Conservation (phyloP, 2,329 filamentous ascomycete genomes). For the Annulohypoxylon truncatum region DNA sequence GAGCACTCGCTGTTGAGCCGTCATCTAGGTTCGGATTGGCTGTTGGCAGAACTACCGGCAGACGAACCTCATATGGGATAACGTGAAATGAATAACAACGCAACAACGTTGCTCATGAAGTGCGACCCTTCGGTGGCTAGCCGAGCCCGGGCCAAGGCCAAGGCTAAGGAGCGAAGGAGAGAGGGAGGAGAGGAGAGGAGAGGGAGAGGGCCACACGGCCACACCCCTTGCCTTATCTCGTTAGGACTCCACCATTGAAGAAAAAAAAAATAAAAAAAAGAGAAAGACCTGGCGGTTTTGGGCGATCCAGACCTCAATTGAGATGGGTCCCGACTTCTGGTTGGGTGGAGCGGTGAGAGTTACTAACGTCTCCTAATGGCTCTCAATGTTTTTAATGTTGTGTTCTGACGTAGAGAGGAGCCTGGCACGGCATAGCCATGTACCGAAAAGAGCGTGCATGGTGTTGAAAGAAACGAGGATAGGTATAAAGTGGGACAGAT, state of each 20-base stretch:
- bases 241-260: constrained; percentile 30
- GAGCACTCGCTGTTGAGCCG: constrained; percentile 24
- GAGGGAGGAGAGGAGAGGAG: constrained; percentile 1
- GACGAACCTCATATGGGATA: constrained; percentile 39
- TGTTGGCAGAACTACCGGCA: constrained; percentile 36
- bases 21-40: constrained; percentile 34
- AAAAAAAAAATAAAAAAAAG: constrained; percentile 28
- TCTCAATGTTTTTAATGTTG: constrained; percentile 37
- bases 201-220: background rate
- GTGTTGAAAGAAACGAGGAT: background rate
- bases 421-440: background rate
- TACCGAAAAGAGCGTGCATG: background rate
- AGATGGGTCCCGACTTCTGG: constrained; percentile 32
- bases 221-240: constrained; percentile 36
- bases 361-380: constrained; percentile 35
- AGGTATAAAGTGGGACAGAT: constrained; percentile 34
- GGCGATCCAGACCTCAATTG: constrained; percentile 40
- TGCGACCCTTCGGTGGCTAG: constrained; percentile 32
- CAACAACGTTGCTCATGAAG: constrained; percentile 32
- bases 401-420: constrained; percentile 37
- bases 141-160: constrained; percentile 31
- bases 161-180: background rate
- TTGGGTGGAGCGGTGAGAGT: constrained; percentile 38
- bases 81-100: constrained; percentile 34
- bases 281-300: constrained; percentile 30